Evolutionary conservation across 1,139 yeast genomes (phyloP), one percentile per base, ranked within the genome.

Genomic region (Pichia kudriavzevii): DNA sequence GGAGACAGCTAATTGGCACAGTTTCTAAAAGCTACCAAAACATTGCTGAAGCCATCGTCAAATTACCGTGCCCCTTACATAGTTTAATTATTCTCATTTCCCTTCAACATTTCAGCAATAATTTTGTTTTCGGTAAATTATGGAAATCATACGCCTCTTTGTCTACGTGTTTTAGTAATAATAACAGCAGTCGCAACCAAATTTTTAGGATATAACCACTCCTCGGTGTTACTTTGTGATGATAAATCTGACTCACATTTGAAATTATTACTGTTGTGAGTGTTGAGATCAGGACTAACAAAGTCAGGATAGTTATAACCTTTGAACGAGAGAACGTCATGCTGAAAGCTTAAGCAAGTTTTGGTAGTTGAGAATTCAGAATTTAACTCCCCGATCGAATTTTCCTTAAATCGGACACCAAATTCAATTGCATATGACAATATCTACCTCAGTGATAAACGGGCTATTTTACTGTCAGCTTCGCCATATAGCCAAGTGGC

Each of bases 1-100:
- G 54, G 42, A 68, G 66, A 16, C 67, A 62, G 0, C 75, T 75
- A 27, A 75, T 49, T 1, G 84, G 83, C 9, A 77, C 42, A 12
- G 70, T 53, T 46, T 77, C 85, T n/a, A 75, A 51, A 2, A 66
- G 2, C 82, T 82, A 76, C 83, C 83, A 77, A 7, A 61, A 46
- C 0, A 69, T 8, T 2, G 61, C 41, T 19, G 38, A 34, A 1
- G 45, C 11, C 2, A 53, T 20, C 4, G 49, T 33, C 14, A 49
- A 52, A 20, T 53, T 52, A 1, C 67, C 72, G 30, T 66, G 51
- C 2, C 68, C 66, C 43, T 59, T 67, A 40, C 52, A 58, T n/a
- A n/a, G n/a, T n/a, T n/a, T n/a, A n/a, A n/a, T n/a, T n/a, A n/a
- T n/a, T n/a, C n/a, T n/a, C n/a, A n/a, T n/a, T n/a, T n/a, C n/a